Conservation (phyloP, 148 eudicot species). For the Cornus florida region DNA sequence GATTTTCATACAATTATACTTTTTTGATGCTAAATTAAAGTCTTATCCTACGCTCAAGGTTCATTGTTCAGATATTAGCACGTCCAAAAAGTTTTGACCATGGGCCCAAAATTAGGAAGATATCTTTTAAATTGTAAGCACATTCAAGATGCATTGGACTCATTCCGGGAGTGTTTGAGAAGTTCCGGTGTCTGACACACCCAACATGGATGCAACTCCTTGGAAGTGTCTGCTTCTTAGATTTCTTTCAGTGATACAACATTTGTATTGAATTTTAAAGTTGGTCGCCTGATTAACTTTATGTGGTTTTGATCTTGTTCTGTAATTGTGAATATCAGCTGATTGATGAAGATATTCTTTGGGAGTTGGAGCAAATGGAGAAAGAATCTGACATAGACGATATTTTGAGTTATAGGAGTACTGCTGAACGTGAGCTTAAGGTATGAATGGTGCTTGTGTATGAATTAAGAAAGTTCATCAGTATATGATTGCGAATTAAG, state of each 20-base stretch:
- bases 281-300: background rate
- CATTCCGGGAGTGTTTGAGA: too few species aligned
- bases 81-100: too few species aligned
- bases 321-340: conserved; percentile 40
- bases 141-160: too few species aligned
- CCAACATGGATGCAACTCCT: too few species aligned
- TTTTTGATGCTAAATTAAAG: too few species aligned
- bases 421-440: conserved; percentile 84
- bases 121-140: too few species aligned
- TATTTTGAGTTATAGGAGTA: conserved; percentile 72
- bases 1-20: too few species aligned
- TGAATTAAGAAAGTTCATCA: background rate
- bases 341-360: conserved; percentile 57
- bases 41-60: too few species aligned
- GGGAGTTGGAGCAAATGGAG: conserved; percentile 84
- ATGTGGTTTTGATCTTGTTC: conserved; percentile 1
- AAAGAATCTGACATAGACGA: conserved; percentile 79
- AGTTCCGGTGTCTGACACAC: too few species aligned
- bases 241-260: background rate
- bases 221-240: too few species aligned
- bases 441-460: conserved; percentile 32
- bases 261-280: background rate
- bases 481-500: background rate
- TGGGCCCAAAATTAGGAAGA: too few species aligned
- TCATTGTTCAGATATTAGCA: too few species aligned